Evolutionary conservation across 2,329 filamentous ascomycete genomes (phyloP).

Genomic region (Fusarium sp.): DNA sequence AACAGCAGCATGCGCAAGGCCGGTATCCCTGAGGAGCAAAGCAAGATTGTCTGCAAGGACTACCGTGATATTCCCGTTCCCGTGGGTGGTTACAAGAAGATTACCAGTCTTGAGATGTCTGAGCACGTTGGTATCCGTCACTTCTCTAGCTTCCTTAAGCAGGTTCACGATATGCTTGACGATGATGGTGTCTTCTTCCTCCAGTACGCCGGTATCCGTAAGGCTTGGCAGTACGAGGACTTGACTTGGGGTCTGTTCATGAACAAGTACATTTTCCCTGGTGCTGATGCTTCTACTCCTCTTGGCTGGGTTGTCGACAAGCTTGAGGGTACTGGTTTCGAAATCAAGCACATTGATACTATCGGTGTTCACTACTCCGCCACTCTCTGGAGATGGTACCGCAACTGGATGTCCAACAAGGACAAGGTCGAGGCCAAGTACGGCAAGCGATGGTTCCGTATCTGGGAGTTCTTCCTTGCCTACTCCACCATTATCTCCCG

Average conservation of each 20-base stretch:
- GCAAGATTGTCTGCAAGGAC: conserved; percentile 93
- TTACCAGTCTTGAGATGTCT: conserved; percentile 97
- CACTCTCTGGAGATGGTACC: conserved; percentile 97
- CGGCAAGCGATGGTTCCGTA: conserved; percentile 94
- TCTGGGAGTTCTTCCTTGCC: conserved; percentile 94
- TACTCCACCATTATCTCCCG: conserved; percentile 87
- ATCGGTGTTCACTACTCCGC: conserved; percentile 97
- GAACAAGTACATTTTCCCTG: conserved; percentile 99
- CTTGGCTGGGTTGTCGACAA: conserved; percentile 87
- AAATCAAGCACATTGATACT: conserved; percentile 92
- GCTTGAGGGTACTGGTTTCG: conserved; percentile 77
- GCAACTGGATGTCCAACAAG: conserved; percentile 95
- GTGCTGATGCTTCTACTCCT: conserved; percentile 94
- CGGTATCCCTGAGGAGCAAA: conserved; percentile 87
- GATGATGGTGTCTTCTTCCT: conserved; percentile 97
- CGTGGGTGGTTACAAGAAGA: conserved; percentile 82
- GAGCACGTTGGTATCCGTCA: conserved; percentile 98
- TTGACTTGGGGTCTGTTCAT: conserved; percentile 98
- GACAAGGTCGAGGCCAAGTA: conserved; percentile 97
- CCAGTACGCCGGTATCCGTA: conserved; percentile 93
- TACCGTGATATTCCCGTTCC: conserved; percentile 93
- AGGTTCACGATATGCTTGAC: conserved; percentile 95
- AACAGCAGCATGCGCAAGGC: conserved; percentile 87
- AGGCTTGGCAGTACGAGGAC: conserved; percentile 98
- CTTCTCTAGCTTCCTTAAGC: conserved; percentile 81